A percentile compares a stretch with the other conserved stretches of the same genome.
These are phyloP conservation scores for Asterochloris erici DNA, from an alignment of 139 green algal genomes.

Conservation along the genomic window DNA sequence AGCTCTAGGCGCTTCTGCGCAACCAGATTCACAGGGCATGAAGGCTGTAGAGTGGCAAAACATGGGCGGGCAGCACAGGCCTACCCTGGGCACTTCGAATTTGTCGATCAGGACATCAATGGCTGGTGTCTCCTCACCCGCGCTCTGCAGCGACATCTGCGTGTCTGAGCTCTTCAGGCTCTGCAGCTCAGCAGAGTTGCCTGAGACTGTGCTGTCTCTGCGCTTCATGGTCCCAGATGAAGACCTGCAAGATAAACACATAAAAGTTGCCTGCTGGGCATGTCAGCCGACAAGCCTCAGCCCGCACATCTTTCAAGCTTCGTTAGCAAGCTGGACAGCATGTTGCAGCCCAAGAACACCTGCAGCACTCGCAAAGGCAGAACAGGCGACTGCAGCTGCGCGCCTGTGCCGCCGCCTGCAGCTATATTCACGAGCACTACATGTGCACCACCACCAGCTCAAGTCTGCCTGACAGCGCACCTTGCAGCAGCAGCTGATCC, in stretches of 20 bases:
- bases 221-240: background rate
- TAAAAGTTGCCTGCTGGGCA: background rate
- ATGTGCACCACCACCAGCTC: too few relatives aligned
- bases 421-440: background rate
- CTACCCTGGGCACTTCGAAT: conserved; percentile 63
- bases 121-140: background rate
- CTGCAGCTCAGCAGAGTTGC: conserved; percentile 1
- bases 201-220: background rate
- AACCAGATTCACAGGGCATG: too few relatives aligned
- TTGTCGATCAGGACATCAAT: conserved; percentile 67
- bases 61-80: too few relatives aligned
- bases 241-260: background rate
- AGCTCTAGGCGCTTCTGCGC: too few relatives aligned
- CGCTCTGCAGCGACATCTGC: background rate
- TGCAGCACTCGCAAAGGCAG: too few relatives aligned
- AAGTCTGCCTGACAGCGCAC: too few relatives aligned
- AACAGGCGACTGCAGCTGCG: background rate
- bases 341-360: too few relatives aligned
- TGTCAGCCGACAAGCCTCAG: background rate
- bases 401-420: background rate
- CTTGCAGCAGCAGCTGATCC: too few relatives aligned
- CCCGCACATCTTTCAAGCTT: too few relatives aligned
- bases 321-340: too few relatives aligned
- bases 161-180: background rate
- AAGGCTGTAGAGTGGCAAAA: too few relatives aligned